A percentile compares a stretch with the other conserved stretches of the same genome.
Evolutionary conservation across 331 rosid genomes (phyloP).

Genomic region (Acacia pycnantha): DNA sequence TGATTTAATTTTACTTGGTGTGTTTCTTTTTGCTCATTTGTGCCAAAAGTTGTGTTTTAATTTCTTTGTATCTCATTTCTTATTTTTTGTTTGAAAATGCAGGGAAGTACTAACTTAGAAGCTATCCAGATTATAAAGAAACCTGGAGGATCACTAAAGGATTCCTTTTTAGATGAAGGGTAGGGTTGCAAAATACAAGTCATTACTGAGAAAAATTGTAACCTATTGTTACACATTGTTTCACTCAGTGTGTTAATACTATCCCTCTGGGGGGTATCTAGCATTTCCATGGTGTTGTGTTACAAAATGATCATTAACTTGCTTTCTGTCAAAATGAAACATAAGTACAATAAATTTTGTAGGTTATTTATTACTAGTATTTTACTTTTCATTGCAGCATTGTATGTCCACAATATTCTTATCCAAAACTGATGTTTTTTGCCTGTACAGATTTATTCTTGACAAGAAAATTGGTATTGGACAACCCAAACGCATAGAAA

Average conservation of each 20-base stretch:
- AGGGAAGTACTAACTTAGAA: slow-evolving; percentile 98
- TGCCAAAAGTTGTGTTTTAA: neutral
- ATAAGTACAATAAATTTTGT: neutral
- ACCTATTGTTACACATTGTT: neutral
- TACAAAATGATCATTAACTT: slow-evolving; percentile 4
- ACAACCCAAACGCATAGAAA: slow-evolving; percentile 93
- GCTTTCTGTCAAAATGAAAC: neutral
- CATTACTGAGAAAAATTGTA: neutral
- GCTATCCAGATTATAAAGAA: slow-evolving; percentile 91
- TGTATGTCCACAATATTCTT: slow-evolving; percentile 4
- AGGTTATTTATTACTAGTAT: neutral
- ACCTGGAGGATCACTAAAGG: slow-evolving; percentile 89
- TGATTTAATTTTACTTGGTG: neutral
- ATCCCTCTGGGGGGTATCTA: neutral
- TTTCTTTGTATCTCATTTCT: slow-evolving; percentile 7
- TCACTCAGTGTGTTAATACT: neutral
- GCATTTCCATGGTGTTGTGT: slow-evolving; percentile 7
- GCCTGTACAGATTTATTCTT: slow-evolving; percentile 74
- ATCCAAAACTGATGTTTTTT: slow-evolving; percentile 18
- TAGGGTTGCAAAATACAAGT: slow-evolving; percentile 15
- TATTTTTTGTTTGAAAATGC: slow-evolving; percentile 38
- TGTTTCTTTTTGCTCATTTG: neutral
- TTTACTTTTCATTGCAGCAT: slow-evolving; percentile 1
- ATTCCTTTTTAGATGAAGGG: slow-evolving; percentile 98
- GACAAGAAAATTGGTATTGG: slow-evolving; percentile 99